Conservation (phyloP, 1,284 basidiomycete genomes). For the Tausonia pullulans region DNA sequence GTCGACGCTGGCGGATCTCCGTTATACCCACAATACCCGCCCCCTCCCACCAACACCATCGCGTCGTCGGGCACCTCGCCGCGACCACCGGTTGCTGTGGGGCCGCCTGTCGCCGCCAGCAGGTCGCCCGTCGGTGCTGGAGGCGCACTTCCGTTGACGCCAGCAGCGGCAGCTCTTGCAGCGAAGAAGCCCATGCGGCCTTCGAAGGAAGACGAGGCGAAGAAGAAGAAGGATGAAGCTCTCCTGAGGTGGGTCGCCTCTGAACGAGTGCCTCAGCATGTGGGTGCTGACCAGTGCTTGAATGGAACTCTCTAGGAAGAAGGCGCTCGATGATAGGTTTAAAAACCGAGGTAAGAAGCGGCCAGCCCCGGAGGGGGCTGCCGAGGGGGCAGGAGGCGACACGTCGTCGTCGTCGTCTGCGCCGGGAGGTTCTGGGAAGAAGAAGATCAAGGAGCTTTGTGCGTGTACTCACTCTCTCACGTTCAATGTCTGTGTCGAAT, state of each 20-base stretch:
- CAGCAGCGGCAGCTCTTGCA: not conserved
- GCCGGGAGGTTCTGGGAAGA: not conserved
- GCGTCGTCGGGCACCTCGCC: too few species aligned
- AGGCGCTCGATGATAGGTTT: not conserved
- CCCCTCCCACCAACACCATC: too few species aligned
- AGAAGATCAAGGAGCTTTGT: not conserved
- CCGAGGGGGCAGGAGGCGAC: too few species aligned
- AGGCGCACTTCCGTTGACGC: not conserved
- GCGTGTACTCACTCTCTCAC: not conserved
- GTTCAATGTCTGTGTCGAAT: not conserved
- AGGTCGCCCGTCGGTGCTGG: not conserved
- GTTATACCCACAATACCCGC: too few species aligned
- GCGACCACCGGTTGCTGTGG: not conserved
- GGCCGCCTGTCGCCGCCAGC: not conserved
- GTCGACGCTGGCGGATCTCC: too few species aligned
- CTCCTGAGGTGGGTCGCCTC: not conserved
- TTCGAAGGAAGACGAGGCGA: not conserved
- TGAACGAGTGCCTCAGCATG: not conserved
- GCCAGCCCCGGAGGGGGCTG: not conserved
- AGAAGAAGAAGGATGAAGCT: conserved; percentile 1
- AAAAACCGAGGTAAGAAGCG: not conserved
- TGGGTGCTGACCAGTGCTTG: not conserved
- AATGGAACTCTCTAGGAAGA: not conserved
- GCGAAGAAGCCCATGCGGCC: not conserved
- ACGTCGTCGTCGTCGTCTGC: not conserved